phyloP scores from a whole-genome alignment of 1,284 basidiomycete species.

The Neolentinus lepideus region DNA sequence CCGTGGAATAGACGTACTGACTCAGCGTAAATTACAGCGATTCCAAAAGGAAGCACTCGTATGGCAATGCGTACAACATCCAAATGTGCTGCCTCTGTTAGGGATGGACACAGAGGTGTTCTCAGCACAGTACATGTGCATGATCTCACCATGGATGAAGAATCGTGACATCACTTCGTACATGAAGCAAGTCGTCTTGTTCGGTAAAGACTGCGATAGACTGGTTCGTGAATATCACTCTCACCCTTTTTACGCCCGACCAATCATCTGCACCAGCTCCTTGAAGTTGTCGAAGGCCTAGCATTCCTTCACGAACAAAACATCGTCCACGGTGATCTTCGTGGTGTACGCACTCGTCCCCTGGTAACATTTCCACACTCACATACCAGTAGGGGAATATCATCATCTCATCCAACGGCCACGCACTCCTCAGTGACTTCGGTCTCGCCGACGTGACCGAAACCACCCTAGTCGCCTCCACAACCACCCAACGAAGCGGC shows the following conservation, averaged over 20 bases:
- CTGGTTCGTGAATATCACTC: not conserved
- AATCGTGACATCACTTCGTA: constrained; percentile 7
- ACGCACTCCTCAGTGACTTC: constrained; percentile 4
- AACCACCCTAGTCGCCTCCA: not conserved
- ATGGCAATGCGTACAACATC: constrained; percentile 9
- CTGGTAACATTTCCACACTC: not conserved
- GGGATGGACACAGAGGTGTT: constrained; percentile 8
- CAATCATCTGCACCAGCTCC: not conserved
- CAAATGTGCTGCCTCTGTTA: constrained; percentile 8
- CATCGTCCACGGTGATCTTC: constrained; percentile 3
- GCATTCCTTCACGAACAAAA: constrained; percentile 2
- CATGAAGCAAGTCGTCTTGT: not conserved
- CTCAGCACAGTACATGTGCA: constrained; percentile 3
- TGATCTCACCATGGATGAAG: constrained; percentile 9
- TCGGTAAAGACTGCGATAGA: not conserved
- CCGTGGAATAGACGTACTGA: not conserved
- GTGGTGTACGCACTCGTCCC: not conserved
- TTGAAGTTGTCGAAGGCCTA: not conserved
- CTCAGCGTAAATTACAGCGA: not conserved
- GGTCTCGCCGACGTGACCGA: constrained; percentile 2
- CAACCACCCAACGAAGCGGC: not conserved
- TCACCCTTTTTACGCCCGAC: not conserved
- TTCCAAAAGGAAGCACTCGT: constrained; percentile 8
- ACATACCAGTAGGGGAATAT: constrained; percentile 3
- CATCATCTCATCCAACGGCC: not conserved